Evolutionary conservation across 2,329 filamentous ascomycete genomes (phyloP).

Genomic region (Orbilia quercus): DNA sequence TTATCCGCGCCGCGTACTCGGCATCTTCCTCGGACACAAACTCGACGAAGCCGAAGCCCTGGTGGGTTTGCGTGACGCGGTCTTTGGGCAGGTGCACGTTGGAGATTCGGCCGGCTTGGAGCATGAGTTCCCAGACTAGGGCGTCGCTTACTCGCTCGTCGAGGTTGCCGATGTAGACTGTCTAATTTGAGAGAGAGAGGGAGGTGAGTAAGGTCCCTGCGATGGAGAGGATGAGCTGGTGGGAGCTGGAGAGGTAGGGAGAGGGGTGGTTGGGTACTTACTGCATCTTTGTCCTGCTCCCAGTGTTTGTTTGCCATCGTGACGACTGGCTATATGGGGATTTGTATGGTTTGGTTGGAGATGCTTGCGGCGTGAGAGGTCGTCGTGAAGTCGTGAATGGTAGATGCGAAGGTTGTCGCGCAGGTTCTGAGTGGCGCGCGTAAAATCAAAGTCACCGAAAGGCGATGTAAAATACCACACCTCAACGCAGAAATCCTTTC

Average conservation of each 20-base stretch:
- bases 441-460: constrained; percentile 9
- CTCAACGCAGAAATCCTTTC: constrained; percentile 48
- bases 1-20: constrained; percentile 94
- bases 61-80: constrained; percentile 93
- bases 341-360: background rate
- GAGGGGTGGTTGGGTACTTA: constrained; percentile 32
- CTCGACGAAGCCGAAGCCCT: constrained; percentile 99
- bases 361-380: background rate
- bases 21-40: constrained; percentile 95
- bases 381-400: background rate
- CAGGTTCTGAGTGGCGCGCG: constrained; percentile 22
- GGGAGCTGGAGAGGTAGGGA: constrained; percentile 7
- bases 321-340: background rate
- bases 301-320: constrained; percentile 69
- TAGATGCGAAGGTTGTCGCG: constrained; percentile 8
- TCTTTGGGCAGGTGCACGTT: constrained; percentile 99
- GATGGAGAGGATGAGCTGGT: constrained; percentile 29
- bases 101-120: constrained; percentile 95
- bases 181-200: constrained; percentile 63
- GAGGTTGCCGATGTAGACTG: constrained; percentile 97
- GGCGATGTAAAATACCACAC: constrained; percentile 40
- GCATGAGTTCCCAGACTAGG: constrained; percentile 96
- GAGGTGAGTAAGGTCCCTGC: constrained; percentile 73
- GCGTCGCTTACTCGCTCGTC: constrained; percentile 93
- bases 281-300: constrained; percentile 65